Evolutionary conservation across 73 alveolate genomes (phyloP), one percentile per base, ranked within the genome.

Genomic region (Uronychia setigera): DNA sequence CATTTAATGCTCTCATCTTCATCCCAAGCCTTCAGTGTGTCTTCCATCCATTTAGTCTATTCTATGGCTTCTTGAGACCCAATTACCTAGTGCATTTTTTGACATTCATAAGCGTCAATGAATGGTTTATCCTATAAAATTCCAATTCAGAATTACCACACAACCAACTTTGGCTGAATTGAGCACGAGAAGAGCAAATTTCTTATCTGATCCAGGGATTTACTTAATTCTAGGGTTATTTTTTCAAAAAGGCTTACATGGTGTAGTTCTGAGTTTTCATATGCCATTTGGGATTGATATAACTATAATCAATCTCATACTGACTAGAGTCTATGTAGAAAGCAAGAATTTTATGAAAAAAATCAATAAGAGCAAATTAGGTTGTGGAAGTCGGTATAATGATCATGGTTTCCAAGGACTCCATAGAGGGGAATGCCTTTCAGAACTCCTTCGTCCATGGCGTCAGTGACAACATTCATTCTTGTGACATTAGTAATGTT

Each of bases 391-490:
- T 31, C 81, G 0, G 30, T 30, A 19, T 81, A 28, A 13, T 81
- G 60, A 35, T 81, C 88, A 81, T 81, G 88, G 34, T 81, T 81
- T 19, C 88, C 88, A 32, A 81, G 34, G 34, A 32, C 35, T 58
- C 82, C 82, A 31, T 81, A 81, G 25, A 81, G 14, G 0, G 60
- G 74, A 25, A 81, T 33, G 0, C 31, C 58, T 13, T 19, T 13
- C 9, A 81, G 75, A 25, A 35, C 75, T 0, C 26, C 34, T 59
- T 46, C 60, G 11, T 81, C 81, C 26, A 81, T 60, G 1, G 27
- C 30, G n/a, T 31, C 27, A 34, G 33, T 60, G 19, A 81, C 76
- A 1, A 60, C 26, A 35, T 76, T 31, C 13, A 76, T 74, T 13
- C 31, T 81, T 0, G 29, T 0, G 14, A 74, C 1, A 60, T 33